Evolutionary conservation across 2,329 filamentous ascomycete genomes (phyloP).

Genomic region (Macrophomina phaseolina): DNA sequence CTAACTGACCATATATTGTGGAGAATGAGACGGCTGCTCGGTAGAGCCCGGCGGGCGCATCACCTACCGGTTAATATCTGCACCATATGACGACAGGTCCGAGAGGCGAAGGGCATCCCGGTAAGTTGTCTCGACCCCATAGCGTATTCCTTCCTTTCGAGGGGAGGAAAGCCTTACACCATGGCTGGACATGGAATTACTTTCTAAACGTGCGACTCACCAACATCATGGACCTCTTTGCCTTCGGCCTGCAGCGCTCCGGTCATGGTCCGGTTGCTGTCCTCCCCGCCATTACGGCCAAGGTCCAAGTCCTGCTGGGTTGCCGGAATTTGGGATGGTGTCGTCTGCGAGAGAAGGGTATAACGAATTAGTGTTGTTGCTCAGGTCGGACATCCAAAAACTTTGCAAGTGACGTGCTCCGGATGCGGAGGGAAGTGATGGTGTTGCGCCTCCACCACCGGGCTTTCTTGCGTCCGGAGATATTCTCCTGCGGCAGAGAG

Average conservation of each 20-base stretch:
- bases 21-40: conserved; percentile 15
- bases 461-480: conserved; percentile 6
- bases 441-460: conserved; percentile 12
- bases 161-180: background rate
- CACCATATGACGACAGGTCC: background rate
- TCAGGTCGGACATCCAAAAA: conserved; percentile 20
- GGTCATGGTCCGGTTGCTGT: conserved; percentile 21
- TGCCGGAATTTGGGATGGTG: conserved; percentile 13
- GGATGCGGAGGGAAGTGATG: conserved; percentile 6
- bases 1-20: conserved; percentile 5
- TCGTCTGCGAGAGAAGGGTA: conserved; percentile 7
- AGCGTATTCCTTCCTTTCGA: background rate
- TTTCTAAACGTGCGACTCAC: conserved; percentile 25
- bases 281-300: conserved; percentile 13
- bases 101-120: background rate
- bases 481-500: conserved; percentile 5
- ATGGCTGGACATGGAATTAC: background rate
- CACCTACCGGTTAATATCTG: conserved; percentile 26
- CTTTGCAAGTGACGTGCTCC: conserved; percentile 24
- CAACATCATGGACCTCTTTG: conserved; percentile 24
- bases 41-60: background rate
- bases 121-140: background rate
- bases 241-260: conserved; percentile 23
- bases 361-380: conserved; percentile 5
- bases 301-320: conserved; percentile 26